A percentile compares a stretch with the other conserved stretches of the same genome.
phyloP scores from a whole-genome alignment of 768 basidiomycete genomes.

The Kwoniella mangroviensis region DNA sequence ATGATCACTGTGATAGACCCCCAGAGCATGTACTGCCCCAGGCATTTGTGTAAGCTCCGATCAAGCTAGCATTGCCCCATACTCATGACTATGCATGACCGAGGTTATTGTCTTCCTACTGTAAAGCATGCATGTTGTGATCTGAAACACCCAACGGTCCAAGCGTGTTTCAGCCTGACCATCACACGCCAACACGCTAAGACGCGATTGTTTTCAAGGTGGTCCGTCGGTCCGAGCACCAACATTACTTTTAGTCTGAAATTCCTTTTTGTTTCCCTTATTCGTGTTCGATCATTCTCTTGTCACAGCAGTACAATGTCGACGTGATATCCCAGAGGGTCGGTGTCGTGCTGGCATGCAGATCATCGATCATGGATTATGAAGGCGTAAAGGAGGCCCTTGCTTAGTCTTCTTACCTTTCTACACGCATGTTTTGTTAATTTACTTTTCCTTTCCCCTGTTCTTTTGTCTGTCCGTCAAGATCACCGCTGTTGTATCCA shows the following conservation, averaged over 20 bases:
- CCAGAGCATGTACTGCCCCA: too few species aligned
- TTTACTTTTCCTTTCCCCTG: neutral
- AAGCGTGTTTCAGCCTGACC: constrained; percentile 15
- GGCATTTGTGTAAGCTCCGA: too few species aligned
- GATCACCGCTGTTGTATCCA: neutral
- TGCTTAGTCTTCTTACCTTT: neutral
- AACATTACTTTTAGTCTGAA: neutral
- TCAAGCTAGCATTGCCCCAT: neutral
- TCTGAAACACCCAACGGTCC: neutral
- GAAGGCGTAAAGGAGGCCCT: neutral
- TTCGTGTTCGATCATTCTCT: constrained; percentile 4
- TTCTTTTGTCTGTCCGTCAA: constrained; percentile 2
- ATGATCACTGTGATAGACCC: neutral
- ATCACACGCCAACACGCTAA: neutral
- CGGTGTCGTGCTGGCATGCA: neutral
- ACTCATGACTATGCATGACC: neutral
- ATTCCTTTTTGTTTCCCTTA: constrained; percentile 6
- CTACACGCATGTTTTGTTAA: neutral
- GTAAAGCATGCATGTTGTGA: neutral
- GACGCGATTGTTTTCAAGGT: constrained; percentile 1
- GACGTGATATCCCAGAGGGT: neutral
- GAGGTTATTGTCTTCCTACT: too few species aligned
- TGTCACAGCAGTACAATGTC: neutral
- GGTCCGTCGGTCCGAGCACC: constrained; percentile 2
- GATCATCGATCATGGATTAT: neutral